Evolutionary conservation across 1,284 basidiomycete genomes (phyloP).

Genomic region (Fistulina hepatica): DNA sequence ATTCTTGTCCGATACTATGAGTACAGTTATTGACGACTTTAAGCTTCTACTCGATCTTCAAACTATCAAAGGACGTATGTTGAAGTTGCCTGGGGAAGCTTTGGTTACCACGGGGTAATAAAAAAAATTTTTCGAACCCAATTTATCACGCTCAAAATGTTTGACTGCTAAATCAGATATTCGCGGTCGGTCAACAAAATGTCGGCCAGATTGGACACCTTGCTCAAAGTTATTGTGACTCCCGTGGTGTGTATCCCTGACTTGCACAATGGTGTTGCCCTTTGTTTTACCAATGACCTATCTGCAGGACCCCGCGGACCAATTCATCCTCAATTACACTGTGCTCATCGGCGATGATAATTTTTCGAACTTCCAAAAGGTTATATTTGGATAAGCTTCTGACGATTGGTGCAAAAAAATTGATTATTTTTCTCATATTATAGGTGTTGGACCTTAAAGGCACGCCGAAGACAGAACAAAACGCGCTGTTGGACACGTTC

Average conservation of each 20-base stretch:
- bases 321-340: slow-evolving; percentile 90
- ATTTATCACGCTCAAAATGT: slow-evolving; percentile 3
- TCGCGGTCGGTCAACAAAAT: slow-evolving; percentile 72
- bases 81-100: slow-evolving; percentile 73
- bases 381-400: no score
- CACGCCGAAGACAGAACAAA: slow-evolving; percentile 77
- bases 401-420: no score
- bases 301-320: slow-evolving; percentile 79
- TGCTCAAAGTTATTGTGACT: slow-evolving; percentile 90
- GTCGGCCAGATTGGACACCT: slow-evolving; percentile 73
- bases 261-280: slow-evolving; percentile 1
- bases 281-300: slow-evolving; percentile 6
- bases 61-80: slow-evolving; percentile 69
- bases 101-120: slow-evolving; percentile 46
- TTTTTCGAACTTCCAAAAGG: slow-evolving; percentile 97
- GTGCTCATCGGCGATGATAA: slow-evolving; percentile 86
- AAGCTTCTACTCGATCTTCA: slow-evolving; percentile 91
- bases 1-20: neutral
- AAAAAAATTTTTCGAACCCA: no score
- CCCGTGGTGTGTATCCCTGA: slow-evolving; percentile 52
- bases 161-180: slow-evolving; percentile 42
- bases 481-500: slow-evolving; percentile 84
- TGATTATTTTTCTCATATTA: slow-evolving; percentile 4
- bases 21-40: slow-evolving; percentile 8
- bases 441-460: slow-evolving; percentile 94